Conservation (phyloP, 345 rosid genomes). For the Salix dunnii region DNA sequence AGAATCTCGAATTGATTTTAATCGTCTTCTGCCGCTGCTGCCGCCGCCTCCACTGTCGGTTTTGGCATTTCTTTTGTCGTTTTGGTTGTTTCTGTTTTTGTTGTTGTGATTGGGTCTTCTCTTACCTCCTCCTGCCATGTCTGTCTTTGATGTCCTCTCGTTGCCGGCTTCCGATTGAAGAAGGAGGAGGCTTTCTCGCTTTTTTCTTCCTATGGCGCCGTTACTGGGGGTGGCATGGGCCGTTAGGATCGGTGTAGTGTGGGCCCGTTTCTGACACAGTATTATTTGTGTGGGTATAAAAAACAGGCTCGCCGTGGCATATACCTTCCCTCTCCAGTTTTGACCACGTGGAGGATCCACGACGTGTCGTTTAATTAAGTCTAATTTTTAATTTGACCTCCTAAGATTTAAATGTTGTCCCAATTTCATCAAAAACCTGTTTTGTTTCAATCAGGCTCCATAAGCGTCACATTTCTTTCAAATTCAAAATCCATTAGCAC, state of each 20-base stretch:
- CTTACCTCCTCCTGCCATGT: slow-evolving; percentile 57
- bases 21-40: slow-evolving; percentile 26
- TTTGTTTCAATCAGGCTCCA: too few relatives aligned
- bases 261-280: background rate
- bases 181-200: background rate
- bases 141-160: background rate
- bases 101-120: slow-evolving; percentile 29
- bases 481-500: too few relatives aligned
- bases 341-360: too few relatives aligned
- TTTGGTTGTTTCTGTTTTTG: background rate
- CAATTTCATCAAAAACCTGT: too few relatives aligned
- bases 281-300: too few relatives aligned
- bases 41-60: slow-evolving; percentile 23
- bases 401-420: too few relatives aligned
- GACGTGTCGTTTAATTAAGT: too few relatives aligned
- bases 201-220: background rate
- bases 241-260: background rate
- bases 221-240: background rate
- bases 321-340: too few relatives aligned
- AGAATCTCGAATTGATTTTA: slow-evolving; percentile 20
- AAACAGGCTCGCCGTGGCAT: too few relatives aligned
- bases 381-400: too few relatives aligned
- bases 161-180: background rate
- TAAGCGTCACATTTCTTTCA: too few relatives aligned
- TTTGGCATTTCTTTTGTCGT: background rate